A percentile compares a stretch with the other conserved stretches of the same genome.
These are phyloP conservation scores for Artemisia annua DNA, from an alignment of 129 eudicot genomes.

Conservation along the genomic window DNA sequence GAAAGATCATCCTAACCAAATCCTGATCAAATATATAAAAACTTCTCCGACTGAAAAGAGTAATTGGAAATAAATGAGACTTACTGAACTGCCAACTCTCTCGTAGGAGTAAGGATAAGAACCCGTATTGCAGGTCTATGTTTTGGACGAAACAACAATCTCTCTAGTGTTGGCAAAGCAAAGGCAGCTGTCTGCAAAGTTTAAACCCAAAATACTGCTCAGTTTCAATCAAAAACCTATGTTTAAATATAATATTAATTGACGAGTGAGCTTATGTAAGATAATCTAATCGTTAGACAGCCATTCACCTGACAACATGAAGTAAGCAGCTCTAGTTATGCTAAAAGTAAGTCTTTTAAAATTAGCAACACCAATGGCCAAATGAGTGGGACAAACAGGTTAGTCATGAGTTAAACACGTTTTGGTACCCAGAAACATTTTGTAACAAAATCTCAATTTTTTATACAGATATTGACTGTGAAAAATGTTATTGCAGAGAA, in stretches of 20 bases:
- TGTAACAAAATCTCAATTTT: no score
- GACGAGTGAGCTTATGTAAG: neutral
- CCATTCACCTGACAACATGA: neutral
- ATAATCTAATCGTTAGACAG: no score
- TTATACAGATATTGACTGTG: no score
- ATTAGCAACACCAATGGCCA: conserved; percentile 1
- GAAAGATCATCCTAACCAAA: neutral
- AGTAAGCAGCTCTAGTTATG: conserved; percentile 4
- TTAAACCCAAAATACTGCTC: conserved; percentile 3
- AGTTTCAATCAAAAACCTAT: conserved; percentile 6
- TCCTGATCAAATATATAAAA: neutral
- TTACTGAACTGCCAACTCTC: conserved; percentile 97
- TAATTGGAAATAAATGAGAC: conserved; percentile 17
- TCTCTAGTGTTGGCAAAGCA: conserved; percentile 88
- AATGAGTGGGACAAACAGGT: no score
- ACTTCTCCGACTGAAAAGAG: neutral
- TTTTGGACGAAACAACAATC: conserved; percentile 79
- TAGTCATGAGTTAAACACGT: no score
- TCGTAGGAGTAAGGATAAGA: conserved; percentile 92
- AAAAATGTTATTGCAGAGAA: no score
- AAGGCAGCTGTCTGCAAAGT: conserved; percentile 92
- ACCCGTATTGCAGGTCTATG: conserved; percentile 88
- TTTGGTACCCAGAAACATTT: no score
- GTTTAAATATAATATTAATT: neutral
- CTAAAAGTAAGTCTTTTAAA: neutral